phyloP scores from a whole-genome alignment of 176 grass and related monocot species.

The Oryza australiensis region DNA sequence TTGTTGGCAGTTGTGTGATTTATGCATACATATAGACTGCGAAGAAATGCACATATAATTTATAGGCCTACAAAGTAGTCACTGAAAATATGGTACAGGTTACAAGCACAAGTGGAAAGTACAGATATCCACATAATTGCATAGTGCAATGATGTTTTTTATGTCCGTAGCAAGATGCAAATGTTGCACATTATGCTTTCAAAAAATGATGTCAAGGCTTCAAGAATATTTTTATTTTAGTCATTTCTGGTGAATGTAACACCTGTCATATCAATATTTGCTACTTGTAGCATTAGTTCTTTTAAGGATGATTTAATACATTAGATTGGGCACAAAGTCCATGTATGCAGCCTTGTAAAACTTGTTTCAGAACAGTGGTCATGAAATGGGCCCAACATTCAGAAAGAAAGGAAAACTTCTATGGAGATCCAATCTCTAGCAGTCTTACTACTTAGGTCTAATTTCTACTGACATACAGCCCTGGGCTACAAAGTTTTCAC shows the following conservation, averaged over 20 bases:
- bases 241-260: constrained; percentile 3
- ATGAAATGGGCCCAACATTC: background rate
- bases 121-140: background rate
- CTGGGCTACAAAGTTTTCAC: constrained; percentile 3
- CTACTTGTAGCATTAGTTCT: background rate
- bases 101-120: background rate
- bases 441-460: background rate
- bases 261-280: background rate
- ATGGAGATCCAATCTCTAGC: background rate
- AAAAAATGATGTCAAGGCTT: background rate
- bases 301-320: background rate
- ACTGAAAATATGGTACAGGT: background rate
- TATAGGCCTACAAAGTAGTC: background rate
- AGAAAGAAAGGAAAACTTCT: constrained; percentile 12
- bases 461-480: too few relatives aligned
- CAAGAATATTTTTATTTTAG: background rate
- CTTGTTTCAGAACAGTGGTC: background rate
- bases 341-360: too few relatives aligned
- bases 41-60: background rate
- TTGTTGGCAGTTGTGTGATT: background rate
- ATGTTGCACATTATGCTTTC: background rate
- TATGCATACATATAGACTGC: too few relatives aligned
- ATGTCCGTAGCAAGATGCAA: background rate
- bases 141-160: background rate
- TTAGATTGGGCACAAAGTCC: too few relatives aligned